These are phyloP conservation scores for Fraxinus baroniana DNA, from an alignment of 305 asterid species.

Conservation along the genomic window DNA sequence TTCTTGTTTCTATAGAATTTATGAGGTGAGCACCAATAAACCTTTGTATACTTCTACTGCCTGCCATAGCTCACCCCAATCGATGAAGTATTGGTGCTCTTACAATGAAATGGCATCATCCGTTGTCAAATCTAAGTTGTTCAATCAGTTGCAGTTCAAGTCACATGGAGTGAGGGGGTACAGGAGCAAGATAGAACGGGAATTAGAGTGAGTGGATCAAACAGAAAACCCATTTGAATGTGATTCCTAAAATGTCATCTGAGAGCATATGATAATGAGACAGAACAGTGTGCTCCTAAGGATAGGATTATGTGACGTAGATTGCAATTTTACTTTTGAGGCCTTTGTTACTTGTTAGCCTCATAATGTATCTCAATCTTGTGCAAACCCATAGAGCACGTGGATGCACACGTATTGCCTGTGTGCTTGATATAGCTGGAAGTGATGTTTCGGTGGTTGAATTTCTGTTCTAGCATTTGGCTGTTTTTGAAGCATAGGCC, in stretches of 20 bases:
- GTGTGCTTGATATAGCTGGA: not conserved
- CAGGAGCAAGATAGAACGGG: not conserved
- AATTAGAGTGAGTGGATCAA: not conserved
- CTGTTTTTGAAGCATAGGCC: not conserved
- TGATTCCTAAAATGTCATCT: not conserved
- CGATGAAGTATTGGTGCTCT: not conserved
- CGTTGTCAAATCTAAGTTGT: not conserved
- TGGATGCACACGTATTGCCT: not conserved
- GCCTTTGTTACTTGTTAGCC: not conserved
- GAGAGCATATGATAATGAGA: not conserved
- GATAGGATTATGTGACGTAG: not conserved
- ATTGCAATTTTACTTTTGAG: not conserved
- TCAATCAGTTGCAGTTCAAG: not conserved
- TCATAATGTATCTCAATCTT: not conserved
- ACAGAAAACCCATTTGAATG: not conserved
- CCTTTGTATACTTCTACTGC: not conserved
- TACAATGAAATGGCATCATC: not conserved
- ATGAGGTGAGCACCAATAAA: not conserved
- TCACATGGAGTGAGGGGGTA: not conserved
- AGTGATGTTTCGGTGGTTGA: not conserved
- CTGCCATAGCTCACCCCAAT: not conserved
- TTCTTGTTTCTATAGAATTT: not conserved
- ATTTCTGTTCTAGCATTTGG: not conserved
- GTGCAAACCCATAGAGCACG: not conserved
- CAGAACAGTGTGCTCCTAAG: not conserved